These are phyloP conservation scores for Blumeriella jaapii DNA, from an alignment of 2,329 filamentous ascomycete genomes.

Conservation along the genomic window DNA sequence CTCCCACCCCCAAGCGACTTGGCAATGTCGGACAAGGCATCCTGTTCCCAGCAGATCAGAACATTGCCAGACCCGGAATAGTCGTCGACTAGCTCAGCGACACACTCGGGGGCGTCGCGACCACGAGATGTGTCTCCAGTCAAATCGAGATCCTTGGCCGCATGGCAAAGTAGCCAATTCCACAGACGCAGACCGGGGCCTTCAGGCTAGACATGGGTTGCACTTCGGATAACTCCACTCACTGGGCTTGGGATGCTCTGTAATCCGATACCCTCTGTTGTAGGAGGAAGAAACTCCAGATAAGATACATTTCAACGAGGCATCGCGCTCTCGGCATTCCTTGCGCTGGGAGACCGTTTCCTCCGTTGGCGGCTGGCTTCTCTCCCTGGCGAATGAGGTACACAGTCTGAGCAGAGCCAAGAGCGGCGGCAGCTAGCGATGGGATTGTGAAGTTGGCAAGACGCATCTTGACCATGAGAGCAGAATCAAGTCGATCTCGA, in stretches of 20 bases:
- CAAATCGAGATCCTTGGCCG: constrained; percentile 43
- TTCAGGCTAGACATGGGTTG: not conserved
- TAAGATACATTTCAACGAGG: constrained; percentile 40
- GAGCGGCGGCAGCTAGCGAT: constrained; percentile 1
- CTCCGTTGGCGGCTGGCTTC: constrained; percentile 40
- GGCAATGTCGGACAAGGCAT: constrained; percentile 39
- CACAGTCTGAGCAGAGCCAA: constrained; percentile 31
- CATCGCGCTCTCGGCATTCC: constrained; percentile 48
- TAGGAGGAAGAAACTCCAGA: constrained; percentile 42
- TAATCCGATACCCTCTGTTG: constrained; percentile 47
- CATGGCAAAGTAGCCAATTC: constrained; percentile 26
- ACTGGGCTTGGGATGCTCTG: constrained; percentile 40
- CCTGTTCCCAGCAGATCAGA: constrained; percentile 50
- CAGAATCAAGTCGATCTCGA: not conserved
- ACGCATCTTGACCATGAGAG: constrained; percentile 2
- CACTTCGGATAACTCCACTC: constrained; percentile 2
- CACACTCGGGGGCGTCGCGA: constrained; percentile 43
- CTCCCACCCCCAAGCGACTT: constrained; percentile 38
- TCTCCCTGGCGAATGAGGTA: constrained; percentile 55
- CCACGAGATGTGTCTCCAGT: constrained; percentile 43
- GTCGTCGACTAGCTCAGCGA: constrained; percentile 36
- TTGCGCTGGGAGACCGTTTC: constrained; percentile 37
- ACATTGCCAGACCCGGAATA: constrained; percentile 41
- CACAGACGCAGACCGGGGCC: not conserved
- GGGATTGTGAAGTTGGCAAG: not conserved